phyloP scores from a whole-genome alignment of 2,329 filamentous ascomycete species.

The Cadophora sp. region DNA sequence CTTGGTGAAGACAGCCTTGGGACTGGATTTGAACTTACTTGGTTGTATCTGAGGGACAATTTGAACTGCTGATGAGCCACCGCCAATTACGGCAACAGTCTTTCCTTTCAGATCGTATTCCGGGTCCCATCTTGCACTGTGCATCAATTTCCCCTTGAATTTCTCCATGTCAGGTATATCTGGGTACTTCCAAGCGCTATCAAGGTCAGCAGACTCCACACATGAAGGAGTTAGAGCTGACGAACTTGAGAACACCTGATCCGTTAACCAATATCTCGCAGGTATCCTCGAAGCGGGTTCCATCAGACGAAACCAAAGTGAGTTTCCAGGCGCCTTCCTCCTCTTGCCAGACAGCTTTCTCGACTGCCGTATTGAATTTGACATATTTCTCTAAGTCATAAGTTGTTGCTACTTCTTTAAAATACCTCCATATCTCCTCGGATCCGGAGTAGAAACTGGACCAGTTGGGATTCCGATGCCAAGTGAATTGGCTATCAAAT shows the following conservation, averaged over 20 bases:
- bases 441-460: conserved; percentile 41
- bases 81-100: conserved; percentile 48
- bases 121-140: conserved; percentile 55
- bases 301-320: conserved; percentile 22
- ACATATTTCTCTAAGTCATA: conserved; percentile 51
- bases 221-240: neutral
- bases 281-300: conserved; percentile 45
- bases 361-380: conserved; percentile 52
- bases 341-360: conserved; percentile 54
- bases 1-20: neutral
- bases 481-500: conserved; percentile 21
- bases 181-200: conserved; percentile 56
- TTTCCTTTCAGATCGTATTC: conserved; percentile 41
- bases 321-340: conserved; percentile 48
- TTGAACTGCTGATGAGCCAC: conserved; percentile 48
- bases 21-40: conserved; percentile 42
- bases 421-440: conserved; percentile 44
- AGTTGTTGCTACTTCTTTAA: conserved; percentile 45
- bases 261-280: conserved; percentile 57
- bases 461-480: conserved; percentile 41
- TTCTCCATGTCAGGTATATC: conserved; percentile 53
- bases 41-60: conserved; percentile 49
- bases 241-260: conserved; percentile 56
- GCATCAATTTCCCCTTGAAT: conserved; percentile 54
- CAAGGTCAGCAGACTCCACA: conserved; percentile 52